A percentile compares a stretch with the other conserved stretches of the same genome.
Conservation (phyloP, 164 flowering plant species). For the Liriodendron chinense region DNA sequence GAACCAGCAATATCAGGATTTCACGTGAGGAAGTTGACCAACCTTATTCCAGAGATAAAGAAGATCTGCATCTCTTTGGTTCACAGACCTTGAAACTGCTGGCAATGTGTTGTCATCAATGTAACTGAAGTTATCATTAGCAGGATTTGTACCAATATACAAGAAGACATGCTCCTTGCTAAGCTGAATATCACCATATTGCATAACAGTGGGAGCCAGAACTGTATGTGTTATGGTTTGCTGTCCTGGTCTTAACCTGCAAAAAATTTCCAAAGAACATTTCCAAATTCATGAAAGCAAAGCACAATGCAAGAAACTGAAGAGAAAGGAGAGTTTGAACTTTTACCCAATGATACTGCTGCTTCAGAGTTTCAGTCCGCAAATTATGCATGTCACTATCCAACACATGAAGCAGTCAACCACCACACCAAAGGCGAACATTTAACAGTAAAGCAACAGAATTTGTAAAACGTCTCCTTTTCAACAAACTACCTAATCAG, state of each 20-base stretch:
- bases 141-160: conserved; percentile 84
- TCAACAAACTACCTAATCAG: too few relatives aligned
- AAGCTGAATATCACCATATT: conserved; percentile 63
- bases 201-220: conserved; percentile 90
- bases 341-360: conserved; percentile 84
- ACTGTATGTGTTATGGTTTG: conserved; percentile 28
- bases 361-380: conserved; percentile 67
- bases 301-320: background rate
- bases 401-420: conserved; percentile 11
- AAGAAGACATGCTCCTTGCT: conserved; percentile 45
- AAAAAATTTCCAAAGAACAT: conserved; percentile 5
- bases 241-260: conserved; percentile 76
- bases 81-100: conserved; percentile 40
- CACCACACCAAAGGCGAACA: background rate
- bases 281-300: background rate
- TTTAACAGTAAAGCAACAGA: background rate
- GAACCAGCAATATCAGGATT: background rate
- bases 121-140: conserved; percentile 58
- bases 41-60: conserved; percentile 86
- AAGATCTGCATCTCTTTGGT: conserved; percentile 87
- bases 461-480: too few relatives aligned
- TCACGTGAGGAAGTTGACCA: background rate
- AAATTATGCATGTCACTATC: conserved; percentile 79
- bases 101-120: conserved; percentile 47
- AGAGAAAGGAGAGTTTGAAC: background rate